Conservation (phyloP, 164 flowering plant genomes). For the Vitis rupestris region DNA sequence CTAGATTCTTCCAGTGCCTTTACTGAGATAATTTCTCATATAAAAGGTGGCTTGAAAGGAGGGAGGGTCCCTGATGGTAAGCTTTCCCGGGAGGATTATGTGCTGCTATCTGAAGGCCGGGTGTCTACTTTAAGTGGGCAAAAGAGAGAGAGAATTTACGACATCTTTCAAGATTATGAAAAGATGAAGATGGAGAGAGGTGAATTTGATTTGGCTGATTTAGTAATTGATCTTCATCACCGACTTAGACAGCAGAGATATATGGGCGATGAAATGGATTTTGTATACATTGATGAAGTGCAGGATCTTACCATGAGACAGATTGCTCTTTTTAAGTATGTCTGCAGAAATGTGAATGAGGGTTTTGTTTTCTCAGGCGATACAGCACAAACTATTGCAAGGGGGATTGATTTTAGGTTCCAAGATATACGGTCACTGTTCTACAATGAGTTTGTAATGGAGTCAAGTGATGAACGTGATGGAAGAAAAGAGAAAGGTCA, state of each 20-base stretch:
- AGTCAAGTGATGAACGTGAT: constrained; percentile 14
- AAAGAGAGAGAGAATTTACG: constrained; percentile 50
- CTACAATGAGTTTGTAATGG: constrained; percentile 55
- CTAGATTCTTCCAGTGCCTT: constrained; percentile 68
- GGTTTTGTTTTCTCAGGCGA: constrained; percentile 84
- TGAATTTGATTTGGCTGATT: constrained; percentile 74
- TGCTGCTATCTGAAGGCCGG: constrained; percentile 42
- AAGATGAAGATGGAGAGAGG: constrained; percentile 48
- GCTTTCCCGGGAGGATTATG: constrained; percentile 45
- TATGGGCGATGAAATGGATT: constrained; percentile 54
- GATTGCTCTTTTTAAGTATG: constrained; percentile 61
- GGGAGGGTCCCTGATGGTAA: constrained; percentile 33
- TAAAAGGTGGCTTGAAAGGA: constrained; percentile 56
- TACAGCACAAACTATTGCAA: constrained; percentile 81
- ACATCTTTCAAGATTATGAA: constrained; percentile 61
- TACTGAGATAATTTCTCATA: constrained; percentile 73
- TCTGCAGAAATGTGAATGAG: constrained; percentile 60
- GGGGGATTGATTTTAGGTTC: constrained; percentile 60
- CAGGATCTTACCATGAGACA: constrained; percentile 86
- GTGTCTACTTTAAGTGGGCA: constrained; percentile 38
- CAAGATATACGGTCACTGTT: constrained; percentile 50
- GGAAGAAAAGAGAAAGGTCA: constrained; percentile 37
- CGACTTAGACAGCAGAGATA: constrained; percentile 38
- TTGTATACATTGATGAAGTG: constrained; percentile 82
- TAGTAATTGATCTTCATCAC: constrained; percentile 62